These are phyloP conservation scores for Kodamaea kaohsiungensis DNA, from an alignment of 805 yeast species.

Conservation along the genomic window DNA sequence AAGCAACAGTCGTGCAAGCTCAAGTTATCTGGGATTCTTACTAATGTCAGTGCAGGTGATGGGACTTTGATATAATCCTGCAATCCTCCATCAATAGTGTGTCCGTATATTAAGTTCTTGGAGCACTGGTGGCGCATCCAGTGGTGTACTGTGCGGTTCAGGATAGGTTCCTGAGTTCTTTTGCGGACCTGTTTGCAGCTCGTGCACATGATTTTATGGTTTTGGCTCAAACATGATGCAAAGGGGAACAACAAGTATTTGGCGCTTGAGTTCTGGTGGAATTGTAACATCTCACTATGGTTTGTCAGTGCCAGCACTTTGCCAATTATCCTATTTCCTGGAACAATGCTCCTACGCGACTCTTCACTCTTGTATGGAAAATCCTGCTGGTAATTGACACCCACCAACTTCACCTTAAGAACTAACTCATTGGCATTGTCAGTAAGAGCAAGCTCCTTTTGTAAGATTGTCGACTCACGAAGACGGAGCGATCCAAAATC, in stretches of 20 bases:
- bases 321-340: constrained; percentile 37
- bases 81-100: constrained; percentile 39
- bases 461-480: constrained; percentile 27
- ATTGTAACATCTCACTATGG: constrained; percentile 3
- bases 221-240: neutral
- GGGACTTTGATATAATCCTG: constrained; percentile 36
- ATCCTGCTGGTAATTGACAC: constrained; percentile 28
- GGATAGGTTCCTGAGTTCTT: neutral
- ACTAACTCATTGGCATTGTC: constrained; percentile 19
- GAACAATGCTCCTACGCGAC: constrained; percentile 22
- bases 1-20: constrained; percentile 40
- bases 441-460: constrained; percentile 22
- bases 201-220: neutral
- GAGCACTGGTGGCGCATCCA: constrained; percentile 23
- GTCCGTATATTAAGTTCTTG: constrained; percentile 29
- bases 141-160: constrained; percentile 13
- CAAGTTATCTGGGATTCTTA: constrained; percentile 30
- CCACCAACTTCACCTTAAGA: constrained; percentile 29
- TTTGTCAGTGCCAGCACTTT: constrained; percentile 17
- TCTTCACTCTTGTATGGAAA: constrained; percentile 16
- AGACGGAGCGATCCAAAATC: constrained; percentile 19
- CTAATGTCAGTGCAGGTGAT: constrained; percentile 24
- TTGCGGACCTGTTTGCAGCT: neutral
- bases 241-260: constrained; percentile 37
- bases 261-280: constrained; percentile 6